Percentiles rank a stretch among this genome's conserved stretches.
Evolutionary conservation across 805 yeast species (phyloP).

Genomic region (Nakazawaea wickerhamii): DNA sequence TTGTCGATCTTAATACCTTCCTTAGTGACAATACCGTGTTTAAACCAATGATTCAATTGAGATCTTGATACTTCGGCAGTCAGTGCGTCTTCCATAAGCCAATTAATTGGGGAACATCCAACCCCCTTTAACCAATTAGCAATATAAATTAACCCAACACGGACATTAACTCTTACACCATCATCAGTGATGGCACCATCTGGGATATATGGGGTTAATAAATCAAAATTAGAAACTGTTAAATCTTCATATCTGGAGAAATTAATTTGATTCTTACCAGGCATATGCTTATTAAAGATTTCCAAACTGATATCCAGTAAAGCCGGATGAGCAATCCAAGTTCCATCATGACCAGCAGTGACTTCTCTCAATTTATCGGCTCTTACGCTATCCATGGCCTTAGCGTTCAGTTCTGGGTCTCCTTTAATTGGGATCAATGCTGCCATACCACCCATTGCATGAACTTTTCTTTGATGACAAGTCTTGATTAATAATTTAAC

Average conservation of each 20-base stretch:
- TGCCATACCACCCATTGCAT: constrained; percentile 78
- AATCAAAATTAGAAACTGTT: constrained; percentile 50
- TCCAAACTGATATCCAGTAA: constrained; percentile 59
- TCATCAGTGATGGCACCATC: constrained; percentile 57
- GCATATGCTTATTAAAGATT: constrained; percentile 71
- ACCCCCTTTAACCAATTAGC: constrained; percentile 71
- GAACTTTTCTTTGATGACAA: constrained; percentile 67
- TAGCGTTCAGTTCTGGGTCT: constrained; percentile 53
- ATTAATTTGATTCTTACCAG: constrained; percentile 67
- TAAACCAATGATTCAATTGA: constrained; percentile 72
- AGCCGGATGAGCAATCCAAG: constrained; percentile 77
- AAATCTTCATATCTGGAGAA: constrained; percentile 33
- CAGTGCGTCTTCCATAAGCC: constrained; percentile 75
- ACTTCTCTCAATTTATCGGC: constrained; percentile 67
- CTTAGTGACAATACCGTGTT: constrained; percentile 46
- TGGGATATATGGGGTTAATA: constrained; percentile 55
- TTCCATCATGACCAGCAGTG: constrained; percentile 65
- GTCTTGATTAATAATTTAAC: constrained; percentile 62
- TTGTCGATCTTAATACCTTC: constrained; percentile 49
- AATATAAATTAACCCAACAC: constrained; percentile 62
- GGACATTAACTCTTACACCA: constrained; percentile 58
- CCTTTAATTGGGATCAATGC: constrained; percentile 71
- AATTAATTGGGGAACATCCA: constrained; percentile 72
- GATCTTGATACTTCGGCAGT: constrained; percentile 75
- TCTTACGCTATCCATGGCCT: constrained; percentile 63